phyloP scores from a whole-genome alignment of 2,329 filamentous ascomycete species.

The Ceratocystis cacaofunesta region DNA sequence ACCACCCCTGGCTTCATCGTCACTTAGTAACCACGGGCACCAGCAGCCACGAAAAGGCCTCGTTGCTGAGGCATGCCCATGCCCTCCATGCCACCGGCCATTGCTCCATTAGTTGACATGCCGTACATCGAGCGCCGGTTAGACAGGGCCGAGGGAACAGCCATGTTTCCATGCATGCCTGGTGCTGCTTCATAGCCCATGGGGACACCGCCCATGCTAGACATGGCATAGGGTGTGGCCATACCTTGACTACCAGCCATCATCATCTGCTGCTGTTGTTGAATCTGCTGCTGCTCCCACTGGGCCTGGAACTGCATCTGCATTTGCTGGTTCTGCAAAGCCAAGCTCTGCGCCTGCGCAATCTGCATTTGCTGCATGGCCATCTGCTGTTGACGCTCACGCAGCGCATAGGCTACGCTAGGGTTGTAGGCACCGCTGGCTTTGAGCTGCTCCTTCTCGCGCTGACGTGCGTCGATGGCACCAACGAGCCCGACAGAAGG shows the following conservation, averaged over 20 bases:
- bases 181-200: not conserved
- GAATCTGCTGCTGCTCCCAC: constrained; percentile 20
- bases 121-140: constrained; percentile 2
- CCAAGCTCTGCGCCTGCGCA: constrained; percentile 21
- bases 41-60: not conserved
- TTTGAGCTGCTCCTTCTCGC: constrained; percentile 57
- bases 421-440: constrained; percentile 49
- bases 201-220: not conserved
- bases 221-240: not conserved
- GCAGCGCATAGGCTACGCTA: constrained; percentile 58
- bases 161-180: not conserved
- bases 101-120: not conserved
- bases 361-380: constrained; percentile 15
- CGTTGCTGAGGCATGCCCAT: not conserved
- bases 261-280: constrained; percentile 20
- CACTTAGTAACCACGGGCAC: not conserved
- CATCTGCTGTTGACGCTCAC: constrained; percentile 45
- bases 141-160: not conserved
- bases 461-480: constrained; percentile 65
- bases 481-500: constrained; percentile 49
- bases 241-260: not conserved
- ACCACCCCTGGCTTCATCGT: not conserved
- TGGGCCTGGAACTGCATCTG: constrained; percentile 25
- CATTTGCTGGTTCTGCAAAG: constrained; percentile 24
- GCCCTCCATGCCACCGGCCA: not conserved